These are phyloP conservation scores for Boletus fagicola DNA, from an alignment of 768 basidiomycete species.

Conservation along the genomic window DNA sequence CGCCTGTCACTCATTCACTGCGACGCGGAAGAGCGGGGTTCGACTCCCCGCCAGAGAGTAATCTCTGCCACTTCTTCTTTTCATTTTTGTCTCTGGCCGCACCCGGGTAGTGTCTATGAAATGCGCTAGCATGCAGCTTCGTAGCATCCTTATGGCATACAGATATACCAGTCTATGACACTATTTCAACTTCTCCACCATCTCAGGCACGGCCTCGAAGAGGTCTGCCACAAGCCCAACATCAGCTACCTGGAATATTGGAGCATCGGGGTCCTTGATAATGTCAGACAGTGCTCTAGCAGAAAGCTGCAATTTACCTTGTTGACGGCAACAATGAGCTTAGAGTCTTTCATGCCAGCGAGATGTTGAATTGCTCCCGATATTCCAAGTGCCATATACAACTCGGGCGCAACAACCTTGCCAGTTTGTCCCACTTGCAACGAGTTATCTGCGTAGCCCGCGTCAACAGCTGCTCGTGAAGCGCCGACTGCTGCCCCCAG, in stretches of 20 bases:
- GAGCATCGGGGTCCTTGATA: constrained; percentile 87
- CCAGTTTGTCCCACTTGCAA: constrained; percentile 99
- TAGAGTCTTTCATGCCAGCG: constrained; percentile 99
- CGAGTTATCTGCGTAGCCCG: constrained; percentile 97
- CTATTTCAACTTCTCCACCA: constrained; percentile 82
- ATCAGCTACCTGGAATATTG: constrained; percentile 99
- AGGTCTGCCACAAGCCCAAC: constrained; percentile 92
- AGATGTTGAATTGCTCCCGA: constrained; percentile 99
- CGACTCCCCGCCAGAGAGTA: constrained; percentile 47
- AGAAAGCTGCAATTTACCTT: constrained; percentile 52
- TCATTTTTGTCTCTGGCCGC: background rate
- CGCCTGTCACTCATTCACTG: constrained; percentile 37
- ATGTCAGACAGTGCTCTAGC: constrained; percentile 10
- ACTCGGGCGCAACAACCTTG: constrained; percentile 94
- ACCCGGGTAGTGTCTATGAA: background rate
- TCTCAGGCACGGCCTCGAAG: constrained; percentile 87
- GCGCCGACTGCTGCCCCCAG: constrained; percentile 96
- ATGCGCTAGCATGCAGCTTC: background rate
- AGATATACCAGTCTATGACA: constrained; percentile 10
- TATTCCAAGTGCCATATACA: constrained; percentile 96
- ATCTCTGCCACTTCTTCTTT: background rate
- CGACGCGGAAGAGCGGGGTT: constrained; percentile 41
- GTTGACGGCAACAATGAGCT: constrained; percentile 97
- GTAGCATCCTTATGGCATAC: constrained; percentile 18
- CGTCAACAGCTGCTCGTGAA: constrained; percentile 97